These are phyloP conservation scores for Boletus huronensis DNA, from an alignment of 768 basidiomycete species.

Conservation along the genomic window DNA sequence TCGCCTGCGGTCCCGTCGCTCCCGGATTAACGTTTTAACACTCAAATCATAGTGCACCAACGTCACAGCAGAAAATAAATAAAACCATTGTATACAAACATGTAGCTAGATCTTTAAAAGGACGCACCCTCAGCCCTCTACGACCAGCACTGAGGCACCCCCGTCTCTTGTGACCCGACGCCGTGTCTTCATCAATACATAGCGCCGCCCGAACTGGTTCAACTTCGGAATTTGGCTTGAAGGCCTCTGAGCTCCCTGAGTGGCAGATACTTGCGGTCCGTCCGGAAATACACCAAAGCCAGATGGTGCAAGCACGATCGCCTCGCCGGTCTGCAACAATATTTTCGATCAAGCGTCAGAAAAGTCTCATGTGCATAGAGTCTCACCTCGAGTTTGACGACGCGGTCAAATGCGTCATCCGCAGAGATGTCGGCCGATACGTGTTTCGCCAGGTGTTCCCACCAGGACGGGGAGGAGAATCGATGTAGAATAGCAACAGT, in stretches of 20 bases:
- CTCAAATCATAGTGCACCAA: not conserved
- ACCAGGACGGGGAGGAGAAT: constrained; percentile 76
- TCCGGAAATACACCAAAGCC: constrained; percentile 46
- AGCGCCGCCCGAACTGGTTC: constrained; percentile 53
- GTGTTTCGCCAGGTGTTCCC: constrained; percentile 64
- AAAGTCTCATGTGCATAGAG: not conserved
- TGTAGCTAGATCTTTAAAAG: not conserved
- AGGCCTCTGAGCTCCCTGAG: constrained; percentile 7
- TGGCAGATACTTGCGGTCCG: not conserved
- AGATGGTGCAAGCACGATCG: constrained; percentile 65
- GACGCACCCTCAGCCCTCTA: constrained; percentile 13
- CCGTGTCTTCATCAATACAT: constrained; percentile 58
- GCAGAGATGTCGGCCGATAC: constrained; percentile 60
- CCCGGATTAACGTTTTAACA: too few relatives aligned
- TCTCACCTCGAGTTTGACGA: constrained; percentile 60
- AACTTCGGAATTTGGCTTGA: constrained; percentile 29
- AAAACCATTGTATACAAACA: not conserved
- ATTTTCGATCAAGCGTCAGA: not conserved
- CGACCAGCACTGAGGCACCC: constrained; percentile 53
- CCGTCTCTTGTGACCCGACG: constrained; percentile 61
- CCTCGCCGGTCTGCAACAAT: constrained; percentile 58
- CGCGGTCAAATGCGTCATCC: constrained; percentile 60
- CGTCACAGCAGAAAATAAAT: not conserved
- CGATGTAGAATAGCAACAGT: constrained; percentile 64
- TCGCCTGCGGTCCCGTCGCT: not conserved